Percentiles rank a stretch among this genome's conserved stretches.
Conservation (phyloP, 1,284 basidiomycete genomes). For the Ustilago vetiveriae region DNA sequence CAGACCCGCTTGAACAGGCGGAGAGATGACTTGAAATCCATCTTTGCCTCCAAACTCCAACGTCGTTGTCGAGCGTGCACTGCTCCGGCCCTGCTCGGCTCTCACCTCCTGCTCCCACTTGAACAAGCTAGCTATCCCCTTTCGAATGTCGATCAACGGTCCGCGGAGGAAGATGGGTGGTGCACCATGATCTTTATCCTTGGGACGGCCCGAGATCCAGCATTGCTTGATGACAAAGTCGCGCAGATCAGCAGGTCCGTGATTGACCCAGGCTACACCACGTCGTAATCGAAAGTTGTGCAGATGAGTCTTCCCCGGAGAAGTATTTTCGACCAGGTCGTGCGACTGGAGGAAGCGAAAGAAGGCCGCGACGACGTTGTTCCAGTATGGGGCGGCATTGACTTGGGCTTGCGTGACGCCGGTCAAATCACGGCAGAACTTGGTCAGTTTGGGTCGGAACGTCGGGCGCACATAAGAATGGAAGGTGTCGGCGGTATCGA, state of each 20-base stretch:
- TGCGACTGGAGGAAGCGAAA: constrained; percentile 73
- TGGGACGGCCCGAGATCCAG: constrained; percentile 73
- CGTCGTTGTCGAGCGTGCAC: constrained; percentile 10
- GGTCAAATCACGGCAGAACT: constrained; percentile 86
- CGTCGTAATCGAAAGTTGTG: constrained; percentile 22
- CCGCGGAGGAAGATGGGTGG: constrained; percentile 53
- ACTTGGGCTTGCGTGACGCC: constrained; percentile 93
- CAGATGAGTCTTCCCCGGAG: constrained; percentile 9
- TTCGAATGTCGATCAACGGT: constrained; percentile 65
- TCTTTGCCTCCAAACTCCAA: constrained; percentile 38
- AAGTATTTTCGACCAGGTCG: constrained; percentile 66
- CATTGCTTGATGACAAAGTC: constrained; percentile 81
- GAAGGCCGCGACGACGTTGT: constrained; percentile 75
- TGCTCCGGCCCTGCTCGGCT: constrained; percentile 4
- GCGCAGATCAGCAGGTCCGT: constrained; percentile 75
- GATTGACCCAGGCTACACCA: constrained; percentile 70
- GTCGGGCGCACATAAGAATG: constrained; percentile 86
- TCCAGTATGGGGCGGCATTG: constrained; percentile 79
- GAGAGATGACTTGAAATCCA: constrained; percentile 45
- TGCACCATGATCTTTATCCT: constrained; percentile 13
- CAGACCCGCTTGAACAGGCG: not conserved
- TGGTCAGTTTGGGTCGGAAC: constrained; percentile 81
- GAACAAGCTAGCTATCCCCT: constrained; percentile 51
- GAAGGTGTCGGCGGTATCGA: constrained; percentile 81
- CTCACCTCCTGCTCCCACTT: constrained; percentile 42